Evolutionary conservation across 345 rosid species (phyloP).

Genomic region (Aurinia saxatilis): DNA sequence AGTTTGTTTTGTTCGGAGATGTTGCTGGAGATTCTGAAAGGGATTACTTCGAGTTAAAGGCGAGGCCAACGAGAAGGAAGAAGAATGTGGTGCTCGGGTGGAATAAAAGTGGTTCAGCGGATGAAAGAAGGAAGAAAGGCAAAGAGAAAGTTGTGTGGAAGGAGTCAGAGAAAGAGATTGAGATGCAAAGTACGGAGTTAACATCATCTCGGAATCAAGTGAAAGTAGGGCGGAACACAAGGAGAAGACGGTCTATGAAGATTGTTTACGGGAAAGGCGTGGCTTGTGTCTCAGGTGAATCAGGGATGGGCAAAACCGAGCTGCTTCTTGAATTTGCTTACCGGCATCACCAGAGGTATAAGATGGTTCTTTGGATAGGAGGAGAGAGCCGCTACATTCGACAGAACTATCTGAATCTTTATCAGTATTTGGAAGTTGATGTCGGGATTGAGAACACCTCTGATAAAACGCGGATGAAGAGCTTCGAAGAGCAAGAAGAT

Average conservation of each 20-base stretch:
- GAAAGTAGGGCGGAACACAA: slow-evolving; percentile 35
- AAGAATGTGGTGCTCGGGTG: slow-evolving; percentile 65
- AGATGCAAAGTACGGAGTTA: slow-evolving; percentile 58
- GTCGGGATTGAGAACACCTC: slow-evolving; percentile 59
- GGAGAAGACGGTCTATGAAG: slow-evolving; percentile 63
- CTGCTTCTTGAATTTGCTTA: slow-evolving; percentile 92
- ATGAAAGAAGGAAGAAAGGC: slow-evolving; percentile 61
- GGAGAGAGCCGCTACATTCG: slow-evolving; percentile 82
- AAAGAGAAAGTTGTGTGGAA: slow-evolving; percentile 91
- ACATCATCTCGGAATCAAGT: slow-evolving; percentile 34
- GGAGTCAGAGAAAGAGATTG: slow-evolving; percentile 93
- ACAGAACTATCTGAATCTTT: slow-evolving; percentile 82
- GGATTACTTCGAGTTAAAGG: slow-evolving; percentile 80
- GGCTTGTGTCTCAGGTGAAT: slow-evolving; percentile 83
- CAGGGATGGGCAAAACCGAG: slow-evolving; percentile 92
- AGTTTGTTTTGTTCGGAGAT: slow-evolving; percentile 84
- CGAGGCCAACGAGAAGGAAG: slow-evolving; percentile 51
- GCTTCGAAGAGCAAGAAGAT: slow-evolving; percentile 93
- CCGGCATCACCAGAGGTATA: slow-evolving; percentile 80
- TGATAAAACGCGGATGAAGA: slow-evolving; percentile 53
- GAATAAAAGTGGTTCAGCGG: slow-evolving; percentile 45
- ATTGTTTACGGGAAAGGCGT: slow-evolving; percentile 76
- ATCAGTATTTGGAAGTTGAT: slow-evolving; percentile 72
- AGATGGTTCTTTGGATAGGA: slow-evolving; percentile 92
- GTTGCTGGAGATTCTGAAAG: slow-evolving; percentile 63